Evolutionary conservation across 2,329 filamentous ascomycete species (phyloP), one percentile per base, ranked within the genome.

Genomic region (Claviceps spartinae): DNA sequence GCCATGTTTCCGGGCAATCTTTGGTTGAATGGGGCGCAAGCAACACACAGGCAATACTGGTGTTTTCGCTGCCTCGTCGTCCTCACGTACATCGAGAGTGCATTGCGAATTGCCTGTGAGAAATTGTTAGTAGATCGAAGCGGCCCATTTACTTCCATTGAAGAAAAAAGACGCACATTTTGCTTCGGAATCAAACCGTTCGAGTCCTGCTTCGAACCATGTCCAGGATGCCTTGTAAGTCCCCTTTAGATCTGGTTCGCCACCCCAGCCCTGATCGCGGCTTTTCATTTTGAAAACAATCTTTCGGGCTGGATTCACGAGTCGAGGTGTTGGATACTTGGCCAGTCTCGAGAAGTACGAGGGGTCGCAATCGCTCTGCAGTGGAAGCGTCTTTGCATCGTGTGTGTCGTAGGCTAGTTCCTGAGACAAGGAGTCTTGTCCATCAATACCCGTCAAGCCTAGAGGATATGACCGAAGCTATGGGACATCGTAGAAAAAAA

Each of bases 191-290:
- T 76, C 74, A 47, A 79, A 75, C 3, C 71, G 70, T 62, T 84
- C 81, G 16, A 81, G 61, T 0, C 81, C 81, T 16, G 72, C 78
- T 52, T 83, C 80, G 54, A 83, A 82, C 81, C 81, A 85, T 0
- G 80, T 80, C 65, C 67, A 81, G 0, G 80, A 78, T 2, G 63
- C 67, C 0, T 61, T 56, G 51, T 73, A 82, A 1, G 70, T 70
- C 2, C 69, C 69, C 2, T 59, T 60, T 42, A 63, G 56, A 2
- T 44, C 55, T 0, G 0, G 1, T 0, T 63, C 54, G 14, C 71
- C 68, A 36, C 72, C 70, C 72, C 72, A 81, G 4, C 81, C 81
- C 57, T 85, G 81, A 55, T 85, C 81, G 47, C 64, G 69, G 60
- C 76, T 79, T 11, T 62, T 63, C 42, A 82, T 70, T 5, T 72